phyloP scores from a whole-genome alignment of 345 rosid species.

The Populus pruinosa region DNA sequence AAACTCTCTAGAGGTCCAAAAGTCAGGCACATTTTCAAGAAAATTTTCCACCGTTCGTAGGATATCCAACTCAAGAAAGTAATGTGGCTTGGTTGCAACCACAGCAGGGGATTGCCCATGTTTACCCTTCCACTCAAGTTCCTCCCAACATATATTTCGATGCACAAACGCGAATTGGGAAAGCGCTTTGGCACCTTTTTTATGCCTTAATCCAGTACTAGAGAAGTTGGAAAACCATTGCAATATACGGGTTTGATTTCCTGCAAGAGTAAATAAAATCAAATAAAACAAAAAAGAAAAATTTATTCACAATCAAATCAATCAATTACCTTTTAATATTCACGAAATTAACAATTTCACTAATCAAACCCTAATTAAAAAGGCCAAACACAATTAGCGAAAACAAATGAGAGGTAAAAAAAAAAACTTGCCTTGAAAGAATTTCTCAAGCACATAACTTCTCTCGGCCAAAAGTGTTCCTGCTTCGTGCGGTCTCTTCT shows the following conservation, averaged over 20 bases:
- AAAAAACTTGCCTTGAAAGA: conserved; percentile 57
- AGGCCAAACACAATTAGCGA: background rate
- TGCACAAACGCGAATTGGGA: conserved; percentile 81
- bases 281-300: background rate
- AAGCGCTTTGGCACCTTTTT: conserved; percentile 80
- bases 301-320: background rate
- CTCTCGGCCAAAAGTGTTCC: conserved; percentile 57
- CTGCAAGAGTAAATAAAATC: conserved; percentile 31
- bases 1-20: conserved; percentile 86
- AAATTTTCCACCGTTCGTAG: conserved; percentile 71
- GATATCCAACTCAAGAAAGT: conserved; percentile 84
- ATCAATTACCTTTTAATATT: background rate
- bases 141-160: conserved; percentile 95
- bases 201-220: conserved; percentile 62
- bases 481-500: conserved; percentile 45
- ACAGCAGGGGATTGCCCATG: conserved; percentile 97
- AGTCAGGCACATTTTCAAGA: conserved; percentile 74
- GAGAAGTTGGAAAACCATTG: conserved; percentile 78
- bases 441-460: conserved; percentile 61
- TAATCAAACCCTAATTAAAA: background rate
- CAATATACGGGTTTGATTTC: conserved; percentile 47
- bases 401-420: background rate
- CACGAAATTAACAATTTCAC: background rate
- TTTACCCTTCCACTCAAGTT: conserved; percentile 90
- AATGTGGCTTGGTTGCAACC: conserved; percentile 94